Conservation (phyloP, 2,329 filamentous ascomycete genomes). For the Teratosphaeria pseudoeucalypti region DNA sequence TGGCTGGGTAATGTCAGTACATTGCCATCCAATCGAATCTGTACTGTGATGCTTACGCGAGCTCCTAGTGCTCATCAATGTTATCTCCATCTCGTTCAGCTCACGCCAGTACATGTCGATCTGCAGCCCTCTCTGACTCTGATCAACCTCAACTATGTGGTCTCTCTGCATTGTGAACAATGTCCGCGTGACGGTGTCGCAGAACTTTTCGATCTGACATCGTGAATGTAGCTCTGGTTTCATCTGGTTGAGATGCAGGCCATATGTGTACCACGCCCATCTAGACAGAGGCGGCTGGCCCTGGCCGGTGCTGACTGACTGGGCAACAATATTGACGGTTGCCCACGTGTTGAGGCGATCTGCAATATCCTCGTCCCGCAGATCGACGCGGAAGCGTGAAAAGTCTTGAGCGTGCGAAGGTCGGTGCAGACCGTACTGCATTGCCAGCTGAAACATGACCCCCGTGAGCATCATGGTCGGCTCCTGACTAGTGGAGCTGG, state of each 20-base stretch:
- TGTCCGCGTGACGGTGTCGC: constrained; percentile 66
- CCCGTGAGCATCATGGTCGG: constrained; percentile 73
- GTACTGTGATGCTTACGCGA: constrained; percentile 35
- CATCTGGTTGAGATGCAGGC: constrained; percentile 58
- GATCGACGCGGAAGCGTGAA: constrained; percentile 53
- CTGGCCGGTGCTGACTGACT: constrained; percentile 71
- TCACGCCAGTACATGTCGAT: constrained; percentile 28
- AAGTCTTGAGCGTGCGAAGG: constrained; percentile 78
- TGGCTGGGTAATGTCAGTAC: constrained; percentile 40
- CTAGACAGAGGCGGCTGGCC: constrained; percentile 56
- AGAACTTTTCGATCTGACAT: constrained; percentile 62
- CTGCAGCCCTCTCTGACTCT: constrained; percentile 26
- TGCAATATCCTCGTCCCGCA: constrained; percentile 68
- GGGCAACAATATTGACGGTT: constrained; percentile 73
- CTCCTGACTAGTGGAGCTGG: constrained; percentile 69
- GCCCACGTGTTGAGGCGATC: constrained; percentile 75
- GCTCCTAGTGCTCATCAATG: constrained; percentile 22
- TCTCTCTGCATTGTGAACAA: constrained; percentile 71
- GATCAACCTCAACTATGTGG: constrained; percentile 45
- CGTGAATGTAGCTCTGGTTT: constrained; percentile 56
- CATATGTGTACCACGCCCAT: constrained; percentile 54
- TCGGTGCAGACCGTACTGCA: constrained; percentile 70
- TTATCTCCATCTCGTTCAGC: constrained; percentile 27
- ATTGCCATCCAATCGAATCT: constrained; percentile 23
- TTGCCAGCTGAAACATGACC: constrained; percentile 79